phyloP scores from a whole-genome alignment of 1,139 yeast genomes.

The Blastobotrys malaysiensis region DNA sequence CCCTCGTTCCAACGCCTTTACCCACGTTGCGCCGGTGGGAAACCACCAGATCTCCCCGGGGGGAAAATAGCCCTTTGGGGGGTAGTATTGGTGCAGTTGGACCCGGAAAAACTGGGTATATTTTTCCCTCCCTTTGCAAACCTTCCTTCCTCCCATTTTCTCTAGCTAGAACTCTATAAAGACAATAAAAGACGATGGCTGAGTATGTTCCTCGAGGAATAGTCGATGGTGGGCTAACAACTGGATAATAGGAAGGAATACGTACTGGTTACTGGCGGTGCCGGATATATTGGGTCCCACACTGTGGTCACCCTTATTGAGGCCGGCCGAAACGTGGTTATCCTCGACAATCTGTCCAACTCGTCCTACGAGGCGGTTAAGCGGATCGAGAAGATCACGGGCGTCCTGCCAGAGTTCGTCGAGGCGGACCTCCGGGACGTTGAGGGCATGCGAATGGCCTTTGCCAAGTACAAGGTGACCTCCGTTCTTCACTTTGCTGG shows the following conservation, averaged over 20 bases:
- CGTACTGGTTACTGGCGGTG: conserved; percentile 79
- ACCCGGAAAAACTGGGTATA: not conserved
- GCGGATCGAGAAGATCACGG: conserved; percentile 53
- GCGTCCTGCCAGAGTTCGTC: conserved; percentile 50
- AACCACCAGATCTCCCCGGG: not conserved
- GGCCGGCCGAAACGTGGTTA: conserved; percentile 62
- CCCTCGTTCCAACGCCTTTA: too few species aligned
- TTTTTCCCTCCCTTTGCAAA: not conserved
- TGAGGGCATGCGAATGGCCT: conserved; percentile 44
- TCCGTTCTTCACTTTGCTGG: conserved; percentile 84
- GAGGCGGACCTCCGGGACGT: conserved; percentile 55
- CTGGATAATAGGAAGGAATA: conserved; percentile 4
- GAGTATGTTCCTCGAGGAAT: not conserved
- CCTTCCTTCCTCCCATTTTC: not conserved
- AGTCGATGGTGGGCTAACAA: not conserved
- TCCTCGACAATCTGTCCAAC: conserved; percentile 65
- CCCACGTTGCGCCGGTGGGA: not conserved
- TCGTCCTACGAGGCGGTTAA: conserved; percentile 65
- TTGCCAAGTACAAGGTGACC: conserved; percentile 45
- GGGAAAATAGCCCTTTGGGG: too few species aligned
- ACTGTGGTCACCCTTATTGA: conserved; percentile 63
- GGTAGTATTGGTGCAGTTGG: too few species aligned
- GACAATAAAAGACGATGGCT: conserved; percentile 1
- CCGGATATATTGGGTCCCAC: conserved; percentile 84
- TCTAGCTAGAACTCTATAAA: not conserved